These are phyloP conservation scores for Citrus maxima DNA, from an alignment of 345 rosid species.

Conservation along the genomic window DNA sequence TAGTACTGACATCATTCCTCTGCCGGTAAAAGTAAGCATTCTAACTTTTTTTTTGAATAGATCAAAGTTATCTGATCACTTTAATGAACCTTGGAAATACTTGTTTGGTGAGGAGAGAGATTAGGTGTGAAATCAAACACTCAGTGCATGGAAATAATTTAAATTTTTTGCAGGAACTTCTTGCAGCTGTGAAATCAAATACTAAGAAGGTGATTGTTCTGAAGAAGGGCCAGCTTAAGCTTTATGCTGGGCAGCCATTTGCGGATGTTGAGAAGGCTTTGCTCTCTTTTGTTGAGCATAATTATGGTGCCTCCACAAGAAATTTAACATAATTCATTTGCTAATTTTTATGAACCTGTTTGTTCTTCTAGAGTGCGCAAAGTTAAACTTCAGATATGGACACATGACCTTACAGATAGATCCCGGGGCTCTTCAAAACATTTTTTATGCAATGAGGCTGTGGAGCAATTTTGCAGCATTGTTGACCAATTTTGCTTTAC, in stretches of 20 bases:
- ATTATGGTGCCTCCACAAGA: constrained; percentile 8
- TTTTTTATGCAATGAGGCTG: not conserved
- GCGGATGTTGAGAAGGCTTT: constrained; percentile 66
- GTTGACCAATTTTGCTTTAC: not conserved
- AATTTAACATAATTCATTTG: constrained; percentile 3
- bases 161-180: constrained; percentile 53
- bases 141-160: not conserved
- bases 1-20: constrained; percentile 55
- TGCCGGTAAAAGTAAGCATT: constrained; percentile 50
- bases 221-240: constrained; percentile 68
- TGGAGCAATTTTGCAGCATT: not conserved
- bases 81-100: not conserved
- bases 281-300: constrained; percentile 42
- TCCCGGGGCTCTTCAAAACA: not conserved
- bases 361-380: not conserved
- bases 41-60: not conserved
- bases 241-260: constrained; percentile 77
- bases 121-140: too few relatives aligned
- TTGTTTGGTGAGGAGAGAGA: not conserved
- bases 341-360: not conserved
- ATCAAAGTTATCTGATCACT: not conserved
- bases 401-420: not conserved
- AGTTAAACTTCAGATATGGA: not conserved
- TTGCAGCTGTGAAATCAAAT: constrained; percentile 40
- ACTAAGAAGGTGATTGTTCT: constrained; percentile 54